phyloP scores from a whole-genome alignment of 805 yeast species.

The Candida hungchunana region DNA sequence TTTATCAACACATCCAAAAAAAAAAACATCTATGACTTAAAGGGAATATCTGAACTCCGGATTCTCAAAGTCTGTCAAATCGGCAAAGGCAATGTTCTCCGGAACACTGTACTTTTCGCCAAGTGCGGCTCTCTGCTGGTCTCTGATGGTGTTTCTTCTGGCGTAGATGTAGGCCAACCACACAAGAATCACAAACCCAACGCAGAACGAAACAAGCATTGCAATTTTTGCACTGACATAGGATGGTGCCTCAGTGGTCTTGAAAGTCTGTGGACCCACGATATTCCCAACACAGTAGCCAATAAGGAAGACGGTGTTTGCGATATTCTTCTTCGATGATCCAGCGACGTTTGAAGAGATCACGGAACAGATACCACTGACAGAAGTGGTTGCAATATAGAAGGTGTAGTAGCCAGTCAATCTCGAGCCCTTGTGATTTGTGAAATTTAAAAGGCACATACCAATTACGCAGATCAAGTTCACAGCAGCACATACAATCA shows the following conservation, averaged over 20 bases:
- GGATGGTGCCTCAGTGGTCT: conserved; percentile 49
- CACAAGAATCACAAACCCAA: conserved; percentile 31
- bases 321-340: conserved; percentile 62
- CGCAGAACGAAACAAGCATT: conserved; percentile 10
- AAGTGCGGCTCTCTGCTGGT: background rate
- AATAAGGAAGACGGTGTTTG: conserved; percentile 53
- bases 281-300: conserved; percentile 67
- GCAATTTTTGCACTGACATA: conserved; percentile 48
- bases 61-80: conserved; percentile 36
- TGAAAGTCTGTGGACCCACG: conserved; percentile 72
- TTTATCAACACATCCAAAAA: no score
- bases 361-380: conserved; percentile 30
- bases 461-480: conserved; percentile 8
- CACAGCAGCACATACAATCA: conserved; percentile 6
- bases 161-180: conserved; percentile 26
- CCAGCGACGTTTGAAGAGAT: conserved; percentile 58
- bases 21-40: no score
- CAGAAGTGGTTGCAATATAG: conserved; percentile 33
- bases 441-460: conserved; percentile 14
- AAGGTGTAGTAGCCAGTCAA: conserved; percentile 28
- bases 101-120: no score
- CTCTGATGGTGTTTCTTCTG: conserved; percentile 15
- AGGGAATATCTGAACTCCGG: conserved; percentile 29
- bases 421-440: conserved; percentile 16
- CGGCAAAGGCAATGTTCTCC: conserved; percentile 42